phyloP scores from a whole-genome alignment of 257 asterid genomes.

The Lithospermum erythrorhizon region DNA sequence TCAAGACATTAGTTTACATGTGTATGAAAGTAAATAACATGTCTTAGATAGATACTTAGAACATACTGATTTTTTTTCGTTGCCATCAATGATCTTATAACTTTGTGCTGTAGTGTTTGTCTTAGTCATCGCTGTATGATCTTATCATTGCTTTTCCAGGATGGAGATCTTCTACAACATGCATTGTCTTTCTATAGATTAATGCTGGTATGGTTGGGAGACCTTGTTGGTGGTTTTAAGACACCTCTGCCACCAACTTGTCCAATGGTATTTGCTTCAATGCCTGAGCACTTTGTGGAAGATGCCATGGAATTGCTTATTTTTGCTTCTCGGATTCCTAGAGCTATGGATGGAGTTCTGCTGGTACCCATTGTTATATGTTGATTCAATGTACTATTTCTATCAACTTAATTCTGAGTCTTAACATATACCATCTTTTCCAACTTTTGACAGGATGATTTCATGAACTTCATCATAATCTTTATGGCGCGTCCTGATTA shows the following conservation, averaged over 20 bases:
- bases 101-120: too few relatives aligned
- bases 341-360: slow-evolving; percentile 84
- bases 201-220: slow-evolving; percentile 90
- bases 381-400: too few relatives aligned
- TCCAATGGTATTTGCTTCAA: slow-evolving; percentile 79
- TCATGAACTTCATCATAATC: slow-evolving; percentile 96
- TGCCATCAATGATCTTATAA: too few relatives aligned
- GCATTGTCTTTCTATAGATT: slow-evolving; percentile 81
- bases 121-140: too few relatives aligned
- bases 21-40: too few relatives aligned
- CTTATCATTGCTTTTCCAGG: slow-evolving; percentile 36
- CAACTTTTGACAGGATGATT: slow-evolving; percentile 60
- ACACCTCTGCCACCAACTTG: slow-evolving; percentile 76
- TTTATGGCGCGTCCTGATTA: slow-evolving; percentile 95
- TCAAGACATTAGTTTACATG: too few relatives aligned
- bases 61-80: too few relatives aligned
- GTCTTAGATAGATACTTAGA: too few relatives aligned
- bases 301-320: slow-evolving; percentile 96
- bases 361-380: slow-evolving; percentile 49
- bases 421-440: too few relatives aligned
- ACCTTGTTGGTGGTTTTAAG: slow-evolving; percentile 80
- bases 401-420: too few relatives aligned
- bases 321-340: slow-evolving; percentile 86
- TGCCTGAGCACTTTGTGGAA: slow-evolving; percentile 96
- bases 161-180: slow-evolving; percentile 69